Percentiles rank a stretch among this genome's conserved stretches.
Conservation (phyloP, 805 yeast genomes). For the Starmerella etchellsii region DNA sequence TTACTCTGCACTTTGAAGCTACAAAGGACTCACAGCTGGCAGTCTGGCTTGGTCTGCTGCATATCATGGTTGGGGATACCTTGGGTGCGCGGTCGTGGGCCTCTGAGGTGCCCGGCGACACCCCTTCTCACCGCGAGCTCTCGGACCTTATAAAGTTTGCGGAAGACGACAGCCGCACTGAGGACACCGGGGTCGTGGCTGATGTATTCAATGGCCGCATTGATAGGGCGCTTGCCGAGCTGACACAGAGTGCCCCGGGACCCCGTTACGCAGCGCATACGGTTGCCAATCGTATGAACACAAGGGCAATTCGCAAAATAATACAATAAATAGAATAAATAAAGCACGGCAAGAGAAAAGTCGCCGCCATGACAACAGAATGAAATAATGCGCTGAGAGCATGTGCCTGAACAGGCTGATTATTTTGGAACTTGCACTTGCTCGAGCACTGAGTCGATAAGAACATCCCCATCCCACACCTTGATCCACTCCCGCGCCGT, state of each 20-base stretch:
- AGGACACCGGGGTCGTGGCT: slow-evolving; percentile 15
- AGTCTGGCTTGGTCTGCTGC: slow-evolving; percentile 18
- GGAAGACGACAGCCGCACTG: slow-evolving; percentile 22
- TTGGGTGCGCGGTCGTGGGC: slow-evolving; percentile 25
- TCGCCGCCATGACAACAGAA: too few species aligned
- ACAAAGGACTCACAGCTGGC: slow-evolving; percentile 2
- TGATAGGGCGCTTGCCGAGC: slow-evolving; percentile 14
- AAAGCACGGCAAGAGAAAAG: too few species aligned
- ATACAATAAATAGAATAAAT: too few species aligned
- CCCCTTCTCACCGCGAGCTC: not conserved
- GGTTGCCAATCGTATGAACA: not conserved
- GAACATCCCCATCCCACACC: slow-evolving; percentile 36
- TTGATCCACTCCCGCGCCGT: slow-evolving; percentile 32
- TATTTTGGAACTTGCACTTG: slow-evolving; percentile 42
- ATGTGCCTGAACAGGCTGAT: too few species aligned
- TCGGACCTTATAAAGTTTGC: slow-evolving; percentile 20
- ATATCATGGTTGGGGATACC: slow-evolving; percentile 24
- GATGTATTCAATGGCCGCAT: slow-evolving; percentile 23
- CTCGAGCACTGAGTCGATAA: slow-evolving; percentile 40
- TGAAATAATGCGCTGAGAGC: too few species aligned
- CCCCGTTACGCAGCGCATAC: not conserved
- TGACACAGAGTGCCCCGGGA: slow-evolving; percentile 1
- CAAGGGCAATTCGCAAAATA: too few species aligned
- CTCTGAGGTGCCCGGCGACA: slow-evolving; percentile 4
- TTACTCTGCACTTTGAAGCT: slow-evolving; percentile 17